Evolutionary conservation across 768 basidiomycete species (phyloP), one percentile per base, ranked within the genome.

Genomic region (Termitomyces sp.): DNA sequence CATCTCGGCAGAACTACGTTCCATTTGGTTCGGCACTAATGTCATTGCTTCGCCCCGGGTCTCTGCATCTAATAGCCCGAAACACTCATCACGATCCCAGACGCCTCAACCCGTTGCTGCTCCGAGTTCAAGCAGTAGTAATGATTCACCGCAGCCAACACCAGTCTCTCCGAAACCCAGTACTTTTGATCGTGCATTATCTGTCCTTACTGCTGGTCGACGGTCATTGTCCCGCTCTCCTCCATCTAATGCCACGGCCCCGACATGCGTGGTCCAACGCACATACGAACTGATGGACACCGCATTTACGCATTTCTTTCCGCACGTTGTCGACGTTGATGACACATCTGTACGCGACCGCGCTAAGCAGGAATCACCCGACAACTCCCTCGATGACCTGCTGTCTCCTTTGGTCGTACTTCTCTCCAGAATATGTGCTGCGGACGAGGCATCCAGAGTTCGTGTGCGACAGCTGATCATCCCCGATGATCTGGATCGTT

Each of bases 401-500:
- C 73, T 95, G 38, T 78, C 85, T 3, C 94, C 94, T 1, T 72
- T 97, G 11, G 77, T 87, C 23, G 72, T 95, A 14, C 78, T 98
- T 40, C 68, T 97, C 48, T 81, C 85, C 6, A 81, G 87, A 57
- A 71, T 94, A 41, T 88, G 86, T 58, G 68, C 77, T 17, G 88
- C 80, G 3, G 85, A 89, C 62, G 83, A 84, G 54, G 72, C 68
- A 3, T 78, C 81, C 17, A 78, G 86, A 56, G 54, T 69, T 38
- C 76, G 83, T 26, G 67, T 91, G 57, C 79, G 84, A 56, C 80
- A 85, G 48, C 82, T 81, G 79, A 70, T 98, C 23, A 71, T 94
- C 6, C 94, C 95, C 0, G 71, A 81, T 0, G 83, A 87, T 63
- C 67, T 97, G 64, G 96, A 98, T 69, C 84, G 97, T 45, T 82